These are phyloP conservation scores for Solanum hybrid DNA, from an alignment of 305 asterid genomes.

Conservation along the genomic window DNA sequence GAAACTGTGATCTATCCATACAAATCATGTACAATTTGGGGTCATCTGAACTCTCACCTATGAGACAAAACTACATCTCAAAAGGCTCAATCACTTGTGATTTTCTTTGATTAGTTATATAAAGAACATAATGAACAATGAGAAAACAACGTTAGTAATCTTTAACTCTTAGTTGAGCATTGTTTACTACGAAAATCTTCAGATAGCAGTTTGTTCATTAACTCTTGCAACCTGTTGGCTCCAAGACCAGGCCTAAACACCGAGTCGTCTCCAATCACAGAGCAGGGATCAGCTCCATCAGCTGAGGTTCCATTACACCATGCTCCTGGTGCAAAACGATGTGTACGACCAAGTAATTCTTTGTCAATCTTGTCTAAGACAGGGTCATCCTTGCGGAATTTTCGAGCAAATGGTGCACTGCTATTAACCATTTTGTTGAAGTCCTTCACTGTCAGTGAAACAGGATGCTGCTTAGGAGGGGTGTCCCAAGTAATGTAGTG, in stretches of 20 bases:
- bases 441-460: constrained; percentile 50
- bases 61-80: constrained; percentile 2
- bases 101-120: background rate
- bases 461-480: constrained; percentile 97
- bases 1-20: constrained; percentile 5
- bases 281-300: constrained; percentile 61
- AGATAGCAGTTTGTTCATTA: constrained; percentile 40
- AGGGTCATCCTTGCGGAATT: constrained; percentile 72
- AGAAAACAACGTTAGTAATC: background rate
- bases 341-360: constrained; percentile 58
- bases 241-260: constrained; percentile 72
- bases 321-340: constrained; percentile 69
- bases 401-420: constrained; percentile 82
- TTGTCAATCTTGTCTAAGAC: constrained; percentile 74
- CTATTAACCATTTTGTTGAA: constrained; percentile 76
- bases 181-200: constrained; percentile 50
- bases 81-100: background rate
- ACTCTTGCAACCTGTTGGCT: constrained; percentile 51
- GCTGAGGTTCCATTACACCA: constrained; percentile 82
- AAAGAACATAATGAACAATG: background rate
- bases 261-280: constrained; percentile 52
- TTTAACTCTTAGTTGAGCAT: constrained; percentile 34
- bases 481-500: constrained; percentile 95
- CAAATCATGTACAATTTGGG: constrained; percentile 16
- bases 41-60: background rate